Evolutionary conservation across 2,329 filamentous ascomycete genomes (phyloP).

Genomic region (Madurella mycetomatis): DNA sequence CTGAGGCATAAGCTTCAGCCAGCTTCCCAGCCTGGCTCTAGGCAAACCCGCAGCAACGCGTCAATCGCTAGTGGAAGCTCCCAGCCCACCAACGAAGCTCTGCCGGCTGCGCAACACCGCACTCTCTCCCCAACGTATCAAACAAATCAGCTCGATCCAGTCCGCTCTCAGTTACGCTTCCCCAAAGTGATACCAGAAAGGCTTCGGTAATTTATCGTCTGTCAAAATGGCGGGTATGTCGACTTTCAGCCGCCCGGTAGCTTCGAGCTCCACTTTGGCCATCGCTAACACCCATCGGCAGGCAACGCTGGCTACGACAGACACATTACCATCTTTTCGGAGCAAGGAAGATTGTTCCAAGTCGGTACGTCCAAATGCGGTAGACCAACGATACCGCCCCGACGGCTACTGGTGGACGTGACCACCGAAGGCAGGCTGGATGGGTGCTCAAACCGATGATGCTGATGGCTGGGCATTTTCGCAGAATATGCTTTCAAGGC

Average conservation of each 20-base stretch:
- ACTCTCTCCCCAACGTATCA: constrained; percentile 1
- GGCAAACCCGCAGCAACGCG: constrained; percentile 37
- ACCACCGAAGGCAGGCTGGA: neutral
- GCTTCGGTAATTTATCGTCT: constrained; percentile 1
- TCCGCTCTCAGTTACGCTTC: neutral
- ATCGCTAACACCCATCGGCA: constrained; percentile 18
- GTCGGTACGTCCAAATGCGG: constrained; percentile 67
- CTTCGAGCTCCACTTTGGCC: constrained; percentile 17
- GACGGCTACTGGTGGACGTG: neutral
- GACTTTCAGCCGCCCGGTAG: constrained; percentile 9
- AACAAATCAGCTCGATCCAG: neutral
- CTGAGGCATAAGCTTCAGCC: constrained; percentile 18
- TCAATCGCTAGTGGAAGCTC: constrained; percentile 25
- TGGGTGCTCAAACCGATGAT: neutral
- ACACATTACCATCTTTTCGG: constrained; percentile 99
- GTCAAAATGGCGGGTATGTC: constrained; percentile 28
- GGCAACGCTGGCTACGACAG: constrained; percentile 64
- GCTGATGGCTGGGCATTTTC: constrained; percentile 22
- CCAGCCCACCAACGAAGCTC: constrained; percentile 28
- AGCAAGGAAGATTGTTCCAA: constrained; percentile 98
- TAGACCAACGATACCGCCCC: neutral
- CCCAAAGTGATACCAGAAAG: constrained; percentile 1
- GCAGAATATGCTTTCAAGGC: constrained; percentile 99
- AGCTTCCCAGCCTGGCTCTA: constrained; percentile 26
- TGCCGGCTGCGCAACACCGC: constrained; percentile 20